Base-by-base conservation (phyloP, 306 rosid species). In the Carpinus viminea region DNA sequence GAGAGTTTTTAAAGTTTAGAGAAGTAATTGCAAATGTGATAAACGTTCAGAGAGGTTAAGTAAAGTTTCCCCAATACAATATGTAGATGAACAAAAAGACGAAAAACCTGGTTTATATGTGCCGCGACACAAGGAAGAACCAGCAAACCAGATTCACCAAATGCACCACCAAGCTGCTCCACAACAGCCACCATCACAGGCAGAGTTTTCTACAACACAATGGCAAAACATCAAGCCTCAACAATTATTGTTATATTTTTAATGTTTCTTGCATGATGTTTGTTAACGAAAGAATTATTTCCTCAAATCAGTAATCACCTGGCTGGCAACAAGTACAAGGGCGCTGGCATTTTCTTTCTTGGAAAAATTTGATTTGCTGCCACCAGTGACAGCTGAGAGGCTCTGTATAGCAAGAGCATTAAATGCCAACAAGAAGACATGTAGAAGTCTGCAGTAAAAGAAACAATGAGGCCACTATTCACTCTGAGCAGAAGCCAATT, bases 121-220 rank as follows among this genome's bases (percentile, higher is more conserved):
- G 98, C 94, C 18, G 95, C 96, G 80, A 95, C 89, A 71, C 98
- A 95, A 54, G 98, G 98, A 86, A 95, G 98, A 87, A 95, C 85
- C 77, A 92, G 89, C 84, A 95, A 81, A 54, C 97, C 97, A 0
- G 98, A 85, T 84, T 92, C 93, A 70, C 97, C 98, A 60, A 95
- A 86, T 28, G 92, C 90, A 60, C 97, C 97, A 36, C 83, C 78
- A 73, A 95, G 97, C 84, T 92, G 89, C 83, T 92, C 97, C 72
- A 95, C 88, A 18, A 94, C 97, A 20, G 97, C 98, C 75, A 94
- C 95, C 97, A 91, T 89, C 59, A 94, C 97, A 2, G 97, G 98
- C 59, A 94, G 90, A 53, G 98, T 92, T 92, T 94, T 94, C 97
- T 91, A 90, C 78, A 80, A 81, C 36, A 75, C 20, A 41, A 79